Conservation (phyloP, 768 basidiomycete species). For the Dioszegia crocea region DNA sequence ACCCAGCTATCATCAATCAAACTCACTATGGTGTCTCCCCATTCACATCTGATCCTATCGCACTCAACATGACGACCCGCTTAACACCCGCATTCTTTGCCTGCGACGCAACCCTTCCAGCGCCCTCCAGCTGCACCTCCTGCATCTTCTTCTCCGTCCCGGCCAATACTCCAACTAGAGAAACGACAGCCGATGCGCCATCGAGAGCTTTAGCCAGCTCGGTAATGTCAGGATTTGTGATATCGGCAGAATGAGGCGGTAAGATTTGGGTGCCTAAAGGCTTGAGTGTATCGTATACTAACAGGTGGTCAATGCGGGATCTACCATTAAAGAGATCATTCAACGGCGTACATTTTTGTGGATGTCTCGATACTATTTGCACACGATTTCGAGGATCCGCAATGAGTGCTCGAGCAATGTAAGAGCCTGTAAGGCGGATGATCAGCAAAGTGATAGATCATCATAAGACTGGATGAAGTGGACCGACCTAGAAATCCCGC, state of each 20-base stretch:
- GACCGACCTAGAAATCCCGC: slow-evolving; percentile 60
- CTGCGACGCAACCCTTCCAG: slow-evolving; percentile 61
- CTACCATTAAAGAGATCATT: slow-evolving; percentile 20
- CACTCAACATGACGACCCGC: slow-evolving; percentile 55
- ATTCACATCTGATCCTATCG: slow-evolving; percentile 65
- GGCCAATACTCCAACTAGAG: slow-evolving; percentile 66
- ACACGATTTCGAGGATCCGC: slow-evolving; percentile 53
- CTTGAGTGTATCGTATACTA: slow-evolving; percentile 45
- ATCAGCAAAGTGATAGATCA: no score
- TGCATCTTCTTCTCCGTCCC: slow-evolving; percentile 61
- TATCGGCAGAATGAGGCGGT: slow-evolving; percentile 55
- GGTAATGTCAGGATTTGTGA: slow-evolving; percentile 54
- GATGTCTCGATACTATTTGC: slow-evolving; percentile 62
- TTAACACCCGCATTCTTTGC: slow-evolving; percentile 55
- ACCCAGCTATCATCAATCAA: neutral
- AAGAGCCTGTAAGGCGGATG: slow-evolving; percentile 54
- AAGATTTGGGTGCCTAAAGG: slow-evolving; percentile 51
- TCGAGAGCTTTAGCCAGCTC: slow-evolving; percentile 51
- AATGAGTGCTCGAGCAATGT: slow-evolving; percentile 60
- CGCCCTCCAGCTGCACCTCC: slow-evolving; percentile 62
- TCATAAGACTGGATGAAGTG: no score
- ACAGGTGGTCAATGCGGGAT: neutral
- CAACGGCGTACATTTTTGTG: slow-evolving; percentile 50
- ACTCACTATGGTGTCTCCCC: slow-evolving; percentile 61
- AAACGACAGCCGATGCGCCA: slow-evolving; percentile 60